Evolutionary conservation across 225 moss, liverwort and hornwort genomes (phyloP).

Genomic region (Pseudisothecium myosuroides): DNA sequence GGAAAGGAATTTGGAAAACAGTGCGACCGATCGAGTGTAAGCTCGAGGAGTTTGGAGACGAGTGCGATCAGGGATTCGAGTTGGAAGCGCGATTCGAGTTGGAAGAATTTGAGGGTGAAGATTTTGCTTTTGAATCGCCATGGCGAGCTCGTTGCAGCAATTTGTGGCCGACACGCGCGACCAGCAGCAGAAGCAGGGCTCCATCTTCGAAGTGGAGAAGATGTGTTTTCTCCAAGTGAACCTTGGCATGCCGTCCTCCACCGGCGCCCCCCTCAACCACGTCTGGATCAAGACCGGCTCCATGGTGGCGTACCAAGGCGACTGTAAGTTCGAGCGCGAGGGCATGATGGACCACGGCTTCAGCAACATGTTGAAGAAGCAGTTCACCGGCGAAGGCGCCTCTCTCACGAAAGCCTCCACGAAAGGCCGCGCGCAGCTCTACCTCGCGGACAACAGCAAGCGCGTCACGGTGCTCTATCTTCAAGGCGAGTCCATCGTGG

Average conservation of each 20-base stretch:
- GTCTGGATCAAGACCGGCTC: constrained; percentile 62
- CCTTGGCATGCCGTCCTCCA: constrained; percentile 31
- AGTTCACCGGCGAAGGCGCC: constrained; percentile 36
- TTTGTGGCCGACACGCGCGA: constrained; percentile 18
- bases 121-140: background rate
- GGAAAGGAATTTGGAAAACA: background rate
- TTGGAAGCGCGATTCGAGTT: background rate
- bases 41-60: background rate
- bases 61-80: background rate
- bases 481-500: constrained; percentile 59
- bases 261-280: constrained; percentile 6
- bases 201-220: constrained; percentile 39
- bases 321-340: constrained; percentile 55
- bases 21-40: too few relatives aligned
- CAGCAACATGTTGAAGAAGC: constrained; percentile 58
- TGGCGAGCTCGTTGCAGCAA: constrained; percentile 36
- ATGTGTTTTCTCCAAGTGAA: constrained; percentile 48
- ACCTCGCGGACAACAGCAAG: constrained; percentile 52
- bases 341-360: constrained; percentile 45
- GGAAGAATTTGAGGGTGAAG: background rate
- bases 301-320: constrained; percentile 72
- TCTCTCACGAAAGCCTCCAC: constrained; percentile 27
- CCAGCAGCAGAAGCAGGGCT: constrained; percentile 7
- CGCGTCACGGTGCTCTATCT: constrained; percentile 42
- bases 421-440: constrained; percentile 47